phyloP scores from a whole-genome alignment of 2,329 filamentous ascomycete species.

The Penicillium crustosum region DNA sequence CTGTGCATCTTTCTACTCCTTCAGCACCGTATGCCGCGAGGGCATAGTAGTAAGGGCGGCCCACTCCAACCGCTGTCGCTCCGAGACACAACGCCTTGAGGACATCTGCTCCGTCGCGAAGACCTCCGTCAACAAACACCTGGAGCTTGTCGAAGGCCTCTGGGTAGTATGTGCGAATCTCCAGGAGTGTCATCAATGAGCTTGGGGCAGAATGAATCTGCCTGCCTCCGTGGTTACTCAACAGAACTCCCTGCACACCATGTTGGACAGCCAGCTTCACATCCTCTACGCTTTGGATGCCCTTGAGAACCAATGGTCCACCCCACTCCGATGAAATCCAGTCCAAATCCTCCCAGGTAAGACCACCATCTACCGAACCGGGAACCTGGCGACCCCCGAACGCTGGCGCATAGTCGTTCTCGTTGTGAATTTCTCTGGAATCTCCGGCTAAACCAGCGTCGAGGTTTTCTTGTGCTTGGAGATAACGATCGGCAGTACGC shows the following conservation, averaged over 20 bases:
- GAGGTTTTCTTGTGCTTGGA: constrained; percentile 18
- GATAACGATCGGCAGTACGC: constrained; percentile 19
- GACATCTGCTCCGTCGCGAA: constrained; percentile 53
- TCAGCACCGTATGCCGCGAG: constrained; percentile 23
- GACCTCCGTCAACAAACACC: constrained; percentile 54
- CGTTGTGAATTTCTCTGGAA: constrained; percentile 3
- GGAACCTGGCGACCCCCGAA: constrained; percentile 19
- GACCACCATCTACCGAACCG: constrained; percentile 17
- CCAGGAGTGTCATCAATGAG: constrained; percentile 50
- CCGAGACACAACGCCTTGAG: constrained; percentile 55
- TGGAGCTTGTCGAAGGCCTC: constrained; percentile 50
- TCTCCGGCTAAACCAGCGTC: constrained; percentile 4
- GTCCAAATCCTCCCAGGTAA: constrained; percentile 10
- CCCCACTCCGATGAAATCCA: constrained; percentile 8
- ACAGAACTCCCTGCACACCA: constrained; percentile 46
- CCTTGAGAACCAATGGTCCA: constrained; percentile 17
- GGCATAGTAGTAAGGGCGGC: constrained; percentile 30
- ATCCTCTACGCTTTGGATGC: constrained; percentile 20
- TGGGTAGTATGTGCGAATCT: constrained; percentile 51
- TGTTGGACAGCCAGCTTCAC: constrained; percentile 19
- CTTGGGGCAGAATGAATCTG: constrained; percentile 51
- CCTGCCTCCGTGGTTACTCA: constrained; percentile 58
- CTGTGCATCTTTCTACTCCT: constrained; percentile 21
- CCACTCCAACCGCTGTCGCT: constrained; percentile 53
- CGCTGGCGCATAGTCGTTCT: constrained; percentile 17